These are phyloP conservation scores for Gastroboletus turbinatus DNA, from an alignment of 1,284 basidiomycete species.

Conservation along the genomic window DNA sequence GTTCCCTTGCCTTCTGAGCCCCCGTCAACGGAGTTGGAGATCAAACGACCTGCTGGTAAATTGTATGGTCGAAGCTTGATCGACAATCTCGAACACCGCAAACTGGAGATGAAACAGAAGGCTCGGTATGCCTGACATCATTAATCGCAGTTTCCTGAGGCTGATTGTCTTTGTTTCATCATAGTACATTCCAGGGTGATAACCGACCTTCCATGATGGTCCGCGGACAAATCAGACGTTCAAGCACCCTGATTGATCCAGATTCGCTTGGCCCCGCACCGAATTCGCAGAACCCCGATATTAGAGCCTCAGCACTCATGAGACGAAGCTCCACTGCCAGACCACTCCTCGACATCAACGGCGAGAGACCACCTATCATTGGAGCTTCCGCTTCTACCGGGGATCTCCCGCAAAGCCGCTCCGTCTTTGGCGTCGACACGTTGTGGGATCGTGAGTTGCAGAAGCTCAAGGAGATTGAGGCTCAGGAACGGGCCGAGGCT, in stretches of 20 bases:
- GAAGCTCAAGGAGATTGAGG: slow-evolving; percentile 72
- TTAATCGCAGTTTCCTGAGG: slow-evolving; percentile 9
- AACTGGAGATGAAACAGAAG: slow-evolving; percentile 70
- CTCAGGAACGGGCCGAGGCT: slow-evolving; percentile 52
- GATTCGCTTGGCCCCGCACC: slow-evolving; percentile 45
- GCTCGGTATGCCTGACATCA: slow-evolving; percentile 52
- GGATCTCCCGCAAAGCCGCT: slow-evolving; percentile 47
- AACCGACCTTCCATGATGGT: slow-evolving; percentile 84
- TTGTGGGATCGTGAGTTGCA: slow-evolving; percentile 78
- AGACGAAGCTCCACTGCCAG: slow-evolving; percentile 53
- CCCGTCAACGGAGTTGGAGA: slow-evolving; percentile 26
- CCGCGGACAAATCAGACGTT: slow-evolving; percentile 50
- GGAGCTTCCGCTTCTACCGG: slow-evolving; percentile 33
- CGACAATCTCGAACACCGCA: slow-evolving; percentile 75
- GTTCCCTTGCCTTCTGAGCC: slow-evolving; percentile 35
- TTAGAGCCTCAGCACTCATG: slow-evolving; percentile 36
- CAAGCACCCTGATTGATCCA: slow-evolving; percentile 74
- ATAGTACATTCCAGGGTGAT: slow-evolving; percentile 71
- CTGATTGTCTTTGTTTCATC: slow-evolving; percentile 5
- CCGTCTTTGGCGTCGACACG: slow-evolving; percentile 82
- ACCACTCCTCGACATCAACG: slow-evolving; percentile 60
- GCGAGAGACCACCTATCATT: slow-evolving; percentile 27
- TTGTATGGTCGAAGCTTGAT: slow-evolving; percentile 78
- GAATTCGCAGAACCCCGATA: slow-evolving; percentile 16
- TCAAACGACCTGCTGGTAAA: slow-evolving; percentile 64